These are phyloP conservation scores for Firmiana major DNA, from an alignment of 345 rosid species.

Conservation along the genomic window DNA sequence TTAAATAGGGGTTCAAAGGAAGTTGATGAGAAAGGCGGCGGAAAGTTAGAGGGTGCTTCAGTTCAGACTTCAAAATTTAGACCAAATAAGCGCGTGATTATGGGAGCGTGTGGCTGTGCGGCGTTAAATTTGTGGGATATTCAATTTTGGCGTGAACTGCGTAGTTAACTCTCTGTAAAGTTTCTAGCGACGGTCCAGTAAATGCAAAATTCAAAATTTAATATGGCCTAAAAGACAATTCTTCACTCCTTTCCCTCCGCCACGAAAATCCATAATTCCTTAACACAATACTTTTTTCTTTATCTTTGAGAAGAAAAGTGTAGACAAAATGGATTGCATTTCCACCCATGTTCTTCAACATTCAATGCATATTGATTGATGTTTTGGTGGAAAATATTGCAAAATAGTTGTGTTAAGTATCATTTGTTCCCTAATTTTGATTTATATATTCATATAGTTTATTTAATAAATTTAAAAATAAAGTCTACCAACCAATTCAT, in stretches of 20 bases:
- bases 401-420: no score
- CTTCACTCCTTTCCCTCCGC: no score
- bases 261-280: no score
- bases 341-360: neutral
- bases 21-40: slow-evolving; percentile 4
- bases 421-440: no score
- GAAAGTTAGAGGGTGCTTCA: neutral
- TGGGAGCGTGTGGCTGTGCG: neutral
- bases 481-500: no score
- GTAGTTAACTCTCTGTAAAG: neutral
- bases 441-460: no score
- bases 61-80: neutral
- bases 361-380: neutral
- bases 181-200: neutral
- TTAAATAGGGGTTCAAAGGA: neutral
- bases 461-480: no score
- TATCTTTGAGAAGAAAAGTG: neutral
- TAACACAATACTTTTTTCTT: neutral
- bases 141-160: neutral
- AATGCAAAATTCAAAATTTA: neutral
- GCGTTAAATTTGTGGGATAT: neutral
- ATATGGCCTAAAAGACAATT: no score
- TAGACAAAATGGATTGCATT: neutral
- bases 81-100: neutral
- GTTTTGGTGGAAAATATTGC: neutral